Evolutionary conservation across 2,329 filamentous ascomycete genomes (phyloP).

Genomic region (Pyrenochaeta sp.): DNA sequence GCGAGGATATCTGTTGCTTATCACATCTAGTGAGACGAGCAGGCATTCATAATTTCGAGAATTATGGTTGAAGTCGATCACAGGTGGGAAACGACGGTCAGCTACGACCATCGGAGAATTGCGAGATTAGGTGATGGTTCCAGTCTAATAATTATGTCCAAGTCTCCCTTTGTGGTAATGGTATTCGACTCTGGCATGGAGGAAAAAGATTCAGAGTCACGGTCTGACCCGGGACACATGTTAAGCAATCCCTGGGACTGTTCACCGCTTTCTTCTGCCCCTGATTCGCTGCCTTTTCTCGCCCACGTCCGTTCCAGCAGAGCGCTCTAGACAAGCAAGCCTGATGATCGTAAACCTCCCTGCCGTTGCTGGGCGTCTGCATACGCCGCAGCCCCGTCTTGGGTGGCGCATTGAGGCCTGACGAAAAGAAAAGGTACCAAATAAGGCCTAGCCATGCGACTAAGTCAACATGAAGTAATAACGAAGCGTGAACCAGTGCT

Average conservation of each 20-base stretch:
- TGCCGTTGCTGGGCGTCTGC: constrained; percentile 27
- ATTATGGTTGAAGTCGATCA: too few relatives aligned
- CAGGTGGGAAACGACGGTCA: too few relatives aligned
- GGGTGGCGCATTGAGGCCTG: constrained; percentile 38
- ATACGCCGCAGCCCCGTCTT: constrained; percentile 40
- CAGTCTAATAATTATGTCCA: too few relatives aligned
- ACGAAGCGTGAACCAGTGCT: constrained; percentile 27
- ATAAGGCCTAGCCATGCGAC: constrained; percentile 33
- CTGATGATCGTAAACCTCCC: constrained; percentile 33
- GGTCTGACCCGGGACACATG: constrained; percentile 36
- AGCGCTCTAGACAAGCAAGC: too few relatives aligned
- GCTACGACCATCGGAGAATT: too few relatives aligned
- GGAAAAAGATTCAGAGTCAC: too few relatives aligned
- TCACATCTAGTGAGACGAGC: too few relatives aligned
- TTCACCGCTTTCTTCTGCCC: constrained; percentile 44
- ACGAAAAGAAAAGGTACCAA: constrained; percentile 34
- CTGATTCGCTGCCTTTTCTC: constrained; percentile 48
- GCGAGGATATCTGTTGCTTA: too few relatives aligned
- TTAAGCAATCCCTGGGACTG: constrained; percentile 48
- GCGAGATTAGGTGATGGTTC: too few relatives aligned
- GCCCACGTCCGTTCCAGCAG: constrained; percentile 19
- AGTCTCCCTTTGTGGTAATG: too few relatives aligned
- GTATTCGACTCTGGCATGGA: too few relatives aligned
- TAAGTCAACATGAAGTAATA: constrained; percentile 35
- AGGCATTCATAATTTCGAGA: too few relatives aligned